A percentile compares a stretch with the other conserved stretches of the same genome.
Evolutionary conservation across 2,329 filamentous ascomycete species (phyloP).

Genomic region (Berkeleyomyces basicola): DNA sequence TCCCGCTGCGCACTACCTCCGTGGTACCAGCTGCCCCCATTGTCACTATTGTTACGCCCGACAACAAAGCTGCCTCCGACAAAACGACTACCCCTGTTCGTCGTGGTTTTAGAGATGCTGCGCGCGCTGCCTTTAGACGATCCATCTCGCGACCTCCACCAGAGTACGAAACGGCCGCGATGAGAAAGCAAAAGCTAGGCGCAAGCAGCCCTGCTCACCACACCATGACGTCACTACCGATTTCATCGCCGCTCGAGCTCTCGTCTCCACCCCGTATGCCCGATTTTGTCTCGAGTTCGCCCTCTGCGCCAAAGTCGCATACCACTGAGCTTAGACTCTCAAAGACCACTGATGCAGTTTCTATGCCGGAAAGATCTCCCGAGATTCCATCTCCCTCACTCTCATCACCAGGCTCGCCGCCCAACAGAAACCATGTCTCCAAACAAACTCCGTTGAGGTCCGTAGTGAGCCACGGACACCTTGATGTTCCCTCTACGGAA

Average conservation of each 20-base stretch:
- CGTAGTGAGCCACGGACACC: slow-evolving; percentile 7
- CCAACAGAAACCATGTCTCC: neutral
- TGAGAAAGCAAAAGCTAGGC: neutral
- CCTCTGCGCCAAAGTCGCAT: neutral
- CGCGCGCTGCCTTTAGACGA: slow-evolving; percentile 8
- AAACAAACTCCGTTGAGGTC: neutral
- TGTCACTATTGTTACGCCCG: slow-evolving; percentile 7
- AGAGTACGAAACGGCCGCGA: neutral
- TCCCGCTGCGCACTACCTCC: neutral
- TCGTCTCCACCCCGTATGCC: neutral
- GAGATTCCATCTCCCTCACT: neutral
- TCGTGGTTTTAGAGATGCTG: slow-evolving; percentile 10
- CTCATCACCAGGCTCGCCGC: neutral
- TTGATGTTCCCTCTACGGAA: neutral
- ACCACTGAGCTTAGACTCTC: neutral
- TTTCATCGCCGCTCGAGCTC: neutral
- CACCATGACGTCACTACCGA: slow-evolving; percentile 7
- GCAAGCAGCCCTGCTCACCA: slow-evolving; percentile 5
- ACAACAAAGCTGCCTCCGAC: neutral
- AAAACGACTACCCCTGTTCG: neutral
- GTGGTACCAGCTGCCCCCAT: slow-evolving; percentile 1
- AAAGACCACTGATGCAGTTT: neutral
- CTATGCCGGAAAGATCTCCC: neutral
- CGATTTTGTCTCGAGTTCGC: neutral
- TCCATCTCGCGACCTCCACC: slow-evolving; percentile 6